Conservation (phyloP, 2,329 filamentous ascomycete genomes). For the Sporothrix schenckii region DNA sequence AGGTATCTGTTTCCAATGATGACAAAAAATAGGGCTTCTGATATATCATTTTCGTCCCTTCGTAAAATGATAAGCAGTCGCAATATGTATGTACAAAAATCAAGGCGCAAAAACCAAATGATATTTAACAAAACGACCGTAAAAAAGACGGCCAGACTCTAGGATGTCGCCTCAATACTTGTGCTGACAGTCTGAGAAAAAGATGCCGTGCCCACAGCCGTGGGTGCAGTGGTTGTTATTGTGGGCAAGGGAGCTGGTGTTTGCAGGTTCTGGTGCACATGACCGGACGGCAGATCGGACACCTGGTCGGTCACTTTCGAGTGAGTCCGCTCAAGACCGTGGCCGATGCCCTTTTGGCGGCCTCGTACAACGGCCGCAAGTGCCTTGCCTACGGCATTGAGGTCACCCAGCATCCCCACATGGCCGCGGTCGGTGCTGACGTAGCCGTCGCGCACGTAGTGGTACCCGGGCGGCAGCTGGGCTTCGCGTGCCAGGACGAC, state of each 20-base stretch:
- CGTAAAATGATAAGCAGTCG: background rate
- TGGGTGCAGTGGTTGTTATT: background rate
- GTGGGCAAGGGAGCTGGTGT: background rate
- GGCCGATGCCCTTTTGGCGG: constrained; percentile 71
- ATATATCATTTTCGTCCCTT: background rate
- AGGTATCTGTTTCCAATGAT: background rate
- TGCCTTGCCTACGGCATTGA: constrained; percentile 77
- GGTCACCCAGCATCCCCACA: constrained; percentile 81
- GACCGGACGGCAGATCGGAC: background rate
- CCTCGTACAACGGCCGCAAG: constrained; percentile 69
- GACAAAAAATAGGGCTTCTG: background rate
- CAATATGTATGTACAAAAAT: background rate
- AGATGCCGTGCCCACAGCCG: background rate
- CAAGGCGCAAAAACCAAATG: background rate
- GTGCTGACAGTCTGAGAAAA: background rate
- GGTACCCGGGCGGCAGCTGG: constrained; percentile 81
- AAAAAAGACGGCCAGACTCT: background rate
- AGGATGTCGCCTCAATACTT: background rate
- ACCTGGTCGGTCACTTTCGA: background rate
- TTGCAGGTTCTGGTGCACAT: background rate
- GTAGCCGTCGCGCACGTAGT: constrained; percentile 70
- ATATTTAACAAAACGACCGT: background rate
- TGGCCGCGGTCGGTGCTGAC: constrained; percentile 84
- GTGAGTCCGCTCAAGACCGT: constrained; percentile 46
- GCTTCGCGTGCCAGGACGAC: constrained; percentile 84